Evolutionary conservation across 139 green algal species (phyloP).

Genomic region (Astrephomene gubernaculifera): DNA sequence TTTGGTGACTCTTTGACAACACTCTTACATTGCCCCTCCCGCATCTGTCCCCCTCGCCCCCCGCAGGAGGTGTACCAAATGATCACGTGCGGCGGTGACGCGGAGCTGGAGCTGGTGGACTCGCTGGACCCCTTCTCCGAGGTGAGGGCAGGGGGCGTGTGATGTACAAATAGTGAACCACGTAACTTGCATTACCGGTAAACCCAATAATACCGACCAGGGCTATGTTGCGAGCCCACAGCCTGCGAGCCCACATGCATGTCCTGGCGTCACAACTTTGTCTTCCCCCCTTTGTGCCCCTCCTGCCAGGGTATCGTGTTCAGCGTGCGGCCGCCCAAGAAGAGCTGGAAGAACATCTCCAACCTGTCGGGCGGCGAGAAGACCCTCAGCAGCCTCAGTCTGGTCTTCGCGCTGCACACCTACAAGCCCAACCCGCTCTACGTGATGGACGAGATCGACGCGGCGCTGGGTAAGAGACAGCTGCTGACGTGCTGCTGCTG

Average conservation of each 20-base stretch:
- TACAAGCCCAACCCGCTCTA: conserved; percentile 99
- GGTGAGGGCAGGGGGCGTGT: conserved; percentile 48
- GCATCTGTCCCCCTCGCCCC: too few species aligned
- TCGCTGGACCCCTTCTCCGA: conserved; percentile 98
- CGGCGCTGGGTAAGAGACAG: conserved; percentile 91
- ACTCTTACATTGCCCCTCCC: too few species aligned
- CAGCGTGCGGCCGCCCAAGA: conserved; percentile 96
- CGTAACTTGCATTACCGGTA: too few species aligned
- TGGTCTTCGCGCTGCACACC: conserved; percentile 99
- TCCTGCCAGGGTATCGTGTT: conserved; percentile 90
- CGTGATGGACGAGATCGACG: conserved; percentile 99
- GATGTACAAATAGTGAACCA: too few species aligned
- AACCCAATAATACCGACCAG: too few species aligned
- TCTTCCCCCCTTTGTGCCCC: background rate
- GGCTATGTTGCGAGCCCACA: too few species aligned
- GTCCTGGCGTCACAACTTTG: too few species aligned
- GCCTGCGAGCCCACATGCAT: too few species aligned
- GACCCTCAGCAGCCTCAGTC: conserved; percentile 93
- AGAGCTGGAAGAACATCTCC: conserved; percentile 99
- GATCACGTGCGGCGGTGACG: conserved; percentile 98
- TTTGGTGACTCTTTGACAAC: too few species aligned
- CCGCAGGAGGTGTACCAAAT: conserved; percentile 82
- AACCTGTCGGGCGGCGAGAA: conserved; percentile 98
- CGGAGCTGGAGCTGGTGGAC: conserved; percentile 99
- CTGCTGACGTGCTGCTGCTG: too few species aligned